Evolutionary conservation across 306 rosid genomes (phyloP).

Genomic region (Prosopis cineraria): DNA sequence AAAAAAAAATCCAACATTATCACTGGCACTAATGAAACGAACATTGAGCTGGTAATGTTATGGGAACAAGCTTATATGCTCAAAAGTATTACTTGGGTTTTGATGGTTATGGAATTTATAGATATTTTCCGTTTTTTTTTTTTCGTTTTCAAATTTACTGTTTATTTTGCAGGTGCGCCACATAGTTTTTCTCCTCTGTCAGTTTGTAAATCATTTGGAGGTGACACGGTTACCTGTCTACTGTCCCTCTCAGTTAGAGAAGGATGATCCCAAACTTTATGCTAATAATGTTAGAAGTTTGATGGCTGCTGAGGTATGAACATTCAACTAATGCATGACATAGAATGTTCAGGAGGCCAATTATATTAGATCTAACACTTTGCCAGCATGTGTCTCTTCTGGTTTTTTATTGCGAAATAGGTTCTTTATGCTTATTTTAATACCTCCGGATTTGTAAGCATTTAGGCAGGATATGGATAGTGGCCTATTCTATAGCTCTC

Average conservation of each 20-base stretch:
- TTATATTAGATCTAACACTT: not conserved
- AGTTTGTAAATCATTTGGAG: conserved; percentile 85
- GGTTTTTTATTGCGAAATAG: not conserved
- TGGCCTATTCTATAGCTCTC: conserved; percentile 14
- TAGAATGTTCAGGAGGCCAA: not conserved
- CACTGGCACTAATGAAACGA: not conserved
- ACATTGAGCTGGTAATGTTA: not conserved
- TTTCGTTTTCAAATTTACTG: conserved; percentile 2
- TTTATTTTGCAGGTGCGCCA: conserved; percentile 70
- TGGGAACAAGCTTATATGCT: not conserved
- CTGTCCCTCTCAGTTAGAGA: conserved; percentile 77
- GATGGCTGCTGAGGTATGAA: conserved; percentile 85
- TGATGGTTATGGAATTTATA: conserved; percentile 3
- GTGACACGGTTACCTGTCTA: conserved; percentile 71
- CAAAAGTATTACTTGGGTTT: not conserved
- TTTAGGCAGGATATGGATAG: conserved; percentile 15
- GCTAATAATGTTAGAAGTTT: conserved; percentile 72
- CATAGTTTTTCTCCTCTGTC: conserved; percentile 77
- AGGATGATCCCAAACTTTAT: conserved; percentile 73
- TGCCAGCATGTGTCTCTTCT: not conserved
- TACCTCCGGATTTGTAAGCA: not conserved
- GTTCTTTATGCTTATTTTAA: not conserved
- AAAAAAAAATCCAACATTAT: not conserved
- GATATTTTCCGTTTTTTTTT: not conserved
- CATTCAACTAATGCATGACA: not conserved